Percentiles rank a stretch among this genome's conserved stretches.
phyloP scores from a whole-genome alignment of 1,139 yeast species.

The Hyphopichia fennica region DNA sequence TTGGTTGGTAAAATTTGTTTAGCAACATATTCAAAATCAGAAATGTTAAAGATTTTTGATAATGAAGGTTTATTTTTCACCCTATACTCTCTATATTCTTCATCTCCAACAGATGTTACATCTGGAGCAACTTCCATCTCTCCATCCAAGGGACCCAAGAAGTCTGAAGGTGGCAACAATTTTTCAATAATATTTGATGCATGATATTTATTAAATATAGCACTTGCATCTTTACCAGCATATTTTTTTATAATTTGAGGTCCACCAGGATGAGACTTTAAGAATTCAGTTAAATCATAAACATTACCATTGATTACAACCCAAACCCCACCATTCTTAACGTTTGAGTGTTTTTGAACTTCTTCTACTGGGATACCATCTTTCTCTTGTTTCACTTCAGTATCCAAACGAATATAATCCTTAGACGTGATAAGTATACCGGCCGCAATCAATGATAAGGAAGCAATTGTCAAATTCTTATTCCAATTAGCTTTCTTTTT shows the following conservation, averaged over 20 bases:
- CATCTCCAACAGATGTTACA: slow-evolving; percentile 3
- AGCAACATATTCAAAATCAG: slow-evolving; percentile 79
- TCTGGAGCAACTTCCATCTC: slow-evolving; percentile 8
- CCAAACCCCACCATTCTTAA: slow-evolving; percentile 16
- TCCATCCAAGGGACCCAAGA: slow-evolving; percentile 12
- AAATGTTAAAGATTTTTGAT: slow-evolving; percentile 57
- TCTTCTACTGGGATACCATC: slow-evolving; percentile 5
- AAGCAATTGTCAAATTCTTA: not conserved
- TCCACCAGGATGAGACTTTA: slow-evolving; percentile 29
- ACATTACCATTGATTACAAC: slow-evolving; percentile 27
- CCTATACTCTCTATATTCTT: slow-evolving; percentile 14
- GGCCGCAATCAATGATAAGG: not conserved
- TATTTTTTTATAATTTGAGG: slow-evolving; percentile 20
- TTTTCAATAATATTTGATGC: slow-evolving; percentile 1
- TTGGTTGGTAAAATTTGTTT: slow-evolving; percentile 62
- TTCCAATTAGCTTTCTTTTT: no score
- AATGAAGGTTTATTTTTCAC: slow-evolving; percentile 52
- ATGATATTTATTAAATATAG: slow-evolving; percentile 13
- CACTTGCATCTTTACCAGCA: slow-evolving; percentile 29
- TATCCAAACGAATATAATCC: not conserved
- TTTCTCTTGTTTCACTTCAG: not conserved
- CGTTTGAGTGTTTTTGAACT: slow-evolving; percentile 9
- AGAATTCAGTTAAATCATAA: slow-evolving; percentile 28
- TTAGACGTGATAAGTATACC: not conserved
- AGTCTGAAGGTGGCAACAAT: slow-evolving; percentile 8